A percentile compares a stretch with the other conserved stretches of the same genome.
Evolutionary conservation across 495 filamentous ascomycete genomes (phyloP).

Genomic region (Pseudoneurospora amorphoporcata): DNA sequence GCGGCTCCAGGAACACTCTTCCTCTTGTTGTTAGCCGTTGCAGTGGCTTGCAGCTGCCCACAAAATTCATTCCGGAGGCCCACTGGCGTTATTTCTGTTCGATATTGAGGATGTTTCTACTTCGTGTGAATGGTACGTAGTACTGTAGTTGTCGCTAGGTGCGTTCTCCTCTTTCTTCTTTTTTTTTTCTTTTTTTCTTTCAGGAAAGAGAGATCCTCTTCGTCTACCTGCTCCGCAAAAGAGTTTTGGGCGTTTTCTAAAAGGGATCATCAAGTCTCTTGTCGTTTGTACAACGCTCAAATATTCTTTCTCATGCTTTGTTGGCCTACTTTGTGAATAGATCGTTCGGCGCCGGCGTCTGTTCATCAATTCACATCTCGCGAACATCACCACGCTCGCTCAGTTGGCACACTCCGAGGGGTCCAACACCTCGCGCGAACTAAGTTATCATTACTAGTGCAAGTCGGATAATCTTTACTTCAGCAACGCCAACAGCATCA

Average conservation of each 20-base stretch:
- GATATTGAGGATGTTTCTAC: too few relatives aligned
- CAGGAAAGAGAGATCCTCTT: background rate
- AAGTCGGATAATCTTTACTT: too few relatives aligned
- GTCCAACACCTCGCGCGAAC: background rate
- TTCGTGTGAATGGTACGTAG: too few relatives aligned
- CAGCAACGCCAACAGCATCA: too few relatives aligned
- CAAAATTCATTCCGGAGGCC: background rate
- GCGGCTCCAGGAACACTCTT: too few relatives aligned
- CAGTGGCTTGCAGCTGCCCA: background rate
- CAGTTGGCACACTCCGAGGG: background rate
- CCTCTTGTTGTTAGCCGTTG: background rate
- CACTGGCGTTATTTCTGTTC: background rate
- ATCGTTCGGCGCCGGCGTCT: background rate
- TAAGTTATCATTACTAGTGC: background rate
- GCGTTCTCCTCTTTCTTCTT: too few relatives aligned
- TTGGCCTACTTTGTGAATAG: background rate
- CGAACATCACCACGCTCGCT: background rate
- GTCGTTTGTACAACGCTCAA: background rate
- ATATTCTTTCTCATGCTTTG: background rate
- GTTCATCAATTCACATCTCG: background rate
- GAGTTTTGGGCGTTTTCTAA: background rate
- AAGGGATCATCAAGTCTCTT: background rate
- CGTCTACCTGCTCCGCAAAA: background rate
- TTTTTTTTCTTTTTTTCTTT: too few relatives aligned
- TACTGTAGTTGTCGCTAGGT: too few relatives aligned